Conservation (phyloP, 306 rosid genomes). For the Lathyrus tuberosus region DNA sequence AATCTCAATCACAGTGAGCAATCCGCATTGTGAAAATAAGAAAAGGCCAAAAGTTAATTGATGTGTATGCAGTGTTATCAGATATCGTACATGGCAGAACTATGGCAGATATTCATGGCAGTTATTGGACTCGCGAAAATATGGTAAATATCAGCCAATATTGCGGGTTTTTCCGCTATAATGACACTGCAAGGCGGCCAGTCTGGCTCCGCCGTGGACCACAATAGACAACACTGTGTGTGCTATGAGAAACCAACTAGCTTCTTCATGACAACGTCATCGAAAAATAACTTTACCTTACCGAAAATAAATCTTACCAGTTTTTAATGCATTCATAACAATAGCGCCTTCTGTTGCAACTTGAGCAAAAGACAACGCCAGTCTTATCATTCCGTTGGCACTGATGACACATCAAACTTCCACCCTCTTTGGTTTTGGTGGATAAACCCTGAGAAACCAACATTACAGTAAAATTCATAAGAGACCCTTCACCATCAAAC, state of each 20-base stretch:
- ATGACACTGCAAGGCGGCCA: too few relatives aligned
- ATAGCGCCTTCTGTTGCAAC: constrained; percentile 55
- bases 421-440: constrained; percentile 43
- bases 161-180: too few relatives aligned
- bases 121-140: too few relatives aligned
- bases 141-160: too few relatives aligned
- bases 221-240: too few relatives aligned
- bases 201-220: too few relatives aligned
- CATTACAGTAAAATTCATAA: background rate
- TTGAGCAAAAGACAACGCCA: constrained; percentile 58
- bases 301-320: constrained; percentile 46
- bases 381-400: constrained; percentile 67
- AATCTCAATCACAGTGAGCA: constrained; percentile 33
- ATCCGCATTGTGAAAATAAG: constrained; percentile 7
- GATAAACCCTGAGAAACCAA: constrained; percentile 32
- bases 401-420: constrained; percentile 79
- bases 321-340: constrained; percentile 59
- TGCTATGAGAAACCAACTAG: constrained; percentile 12
- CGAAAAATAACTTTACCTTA: background rate
- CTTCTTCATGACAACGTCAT: constrained; percentile 16
- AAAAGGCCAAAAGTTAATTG: constrained; percentile 7
- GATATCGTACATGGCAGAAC: too few relatives aligned
- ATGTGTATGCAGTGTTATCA: background rate
- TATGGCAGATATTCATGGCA: too few relatives aligned
- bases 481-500: constrained; percentile 3